Percentiles rank a stretch among this genome's conserved stretches.
These are phyloP conservation scores for Salisapilia sapeloensis DNA, from an alignment of 352 stramenopile species.

Conservation along the genomic window DNA sequence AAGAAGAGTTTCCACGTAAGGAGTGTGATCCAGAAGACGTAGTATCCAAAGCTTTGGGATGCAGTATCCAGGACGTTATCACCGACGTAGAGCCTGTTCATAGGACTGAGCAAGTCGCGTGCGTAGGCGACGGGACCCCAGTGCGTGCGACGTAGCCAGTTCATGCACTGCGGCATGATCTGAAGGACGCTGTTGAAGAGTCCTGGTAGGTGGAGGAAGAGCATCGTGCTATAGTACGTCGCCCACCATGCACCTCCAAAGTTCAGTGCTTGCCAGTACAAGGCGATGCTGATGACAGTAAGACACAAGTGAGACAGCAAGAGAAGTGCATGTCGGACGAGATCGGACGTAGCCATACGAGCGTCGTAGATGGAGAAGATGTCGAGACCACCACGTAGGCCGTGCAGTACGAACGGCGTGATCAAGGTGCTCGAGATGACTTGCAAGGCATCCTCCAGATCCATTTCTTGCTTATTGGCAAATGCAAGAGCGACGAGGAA, in stretches of 20 bases:
- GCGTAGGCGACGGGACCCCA: slow-evolving; percentile 46
- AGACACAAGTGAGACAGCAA: slow-evolving; percentile 61
- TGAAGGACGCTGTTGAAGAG: slow-evolving; percentile 62
- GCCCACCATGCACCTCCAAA: slow-evolving; percentile 38
- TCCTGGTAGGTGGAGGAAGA: slow-evolving; percentile 50
- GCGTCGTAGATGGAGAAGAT: slow-evolving; percentile 68
- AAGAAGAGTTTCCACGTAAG: slow-evolving; percentile 96
- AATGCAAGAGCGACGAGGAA: slow-evolving; percentile 89
- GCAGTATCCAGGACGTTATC: slow-evolving; percentile 93
- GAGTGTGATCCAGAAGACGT: slow-evolving; percentile 91
- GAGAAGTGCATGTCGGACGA: slow-evolving; percentile 78
- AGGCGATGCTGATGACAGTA: slow-evolving; percentile 32
- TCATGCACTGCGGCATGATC: slow-evolving; percentile 55
- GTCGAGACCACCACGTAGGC: slow-evolving; percentile 87
- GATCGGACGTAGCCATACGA: slow-evolving; percentile 14
- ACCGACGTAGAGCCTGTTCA: slow-evolving; percentile 93
- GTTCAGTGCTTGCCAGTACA: slow-evolving; percentile 75
- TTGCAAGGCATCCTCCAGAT: slow-evolving; percentile 56
- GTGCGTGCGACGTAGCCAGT: slow-evolving; percentile 60
- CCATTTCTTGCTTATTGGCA: slow-evolving; percentile 82
- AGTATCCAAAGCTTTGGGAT: slow-evolving; percentile 79
- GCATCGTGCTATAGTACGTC: slow-evolving; percentile 30
- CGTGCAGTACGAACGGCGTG: slow-evolving; percentile 75
- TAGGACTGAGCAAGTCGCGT: slow-evolving; percentile 82
- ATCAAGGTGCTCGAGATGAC: slow-evolving; percentile 87